phyloP scores from a whole-genome alignment of 345 rosid species.

The Lagerstroemia speciosa region DNA sequence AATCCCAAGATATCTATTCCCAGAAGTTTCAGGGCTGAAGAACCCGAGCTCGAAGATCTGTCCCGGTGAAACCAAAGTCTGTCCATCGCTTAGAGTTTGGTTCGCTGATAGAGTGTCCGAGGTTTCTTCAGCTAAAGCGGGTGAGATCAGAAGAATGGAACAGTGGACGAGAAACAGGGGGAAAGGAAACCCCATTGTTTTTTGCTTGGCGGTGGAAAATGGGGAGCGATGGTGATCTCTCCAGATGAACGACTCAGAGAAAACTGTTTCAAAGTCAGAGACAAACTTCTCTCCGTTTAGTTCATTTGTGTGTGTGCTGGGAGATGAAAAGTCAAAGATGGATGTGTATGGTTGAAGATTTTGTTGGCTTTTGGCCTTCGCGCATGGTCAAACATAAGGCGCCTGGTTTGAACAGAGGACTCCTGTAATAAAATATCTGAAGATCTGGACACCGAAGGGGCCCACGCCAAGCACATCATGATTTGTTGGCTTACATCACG shows the following conservation, averaged over 20 bases:
- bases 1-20: conserved; percentile 14
- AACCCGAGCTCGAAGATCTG: conserved; percentile 19
- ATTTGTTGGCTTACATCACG: too few species aligned
- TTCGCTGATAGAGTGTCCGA: conserved; percentile 6
- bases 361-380: not conserved
- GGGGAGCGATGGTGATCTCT: not conserved
- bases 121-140: not conserved
- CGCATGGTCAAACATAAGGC: not conserved
- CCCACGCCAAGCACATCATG: too few species aligned
- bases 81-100: conserved; percentile 13
- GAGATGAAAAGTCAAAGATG: conserved; percentile 1
- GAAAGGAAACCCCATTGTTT: conserved; percentile 1
- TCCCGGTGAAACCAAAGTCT: conserved; percentile 14
- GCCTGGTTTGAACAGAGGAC: not conserved
- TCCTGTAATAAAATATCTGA: not conserved
- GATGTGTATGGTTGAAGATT: not conserved
- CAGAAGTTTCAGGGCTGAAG: conserved; percentile 10
- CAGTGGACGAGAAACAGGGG: not conserved
- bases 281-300: not conserved
- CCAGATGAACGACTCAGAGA: not conserved
- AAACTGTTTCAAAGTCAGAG: too few species aligned
- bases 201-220: not conserved
- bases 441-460: too few species aligned
- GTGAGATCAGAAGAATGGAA: not conserved
- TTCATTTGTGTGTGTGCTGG: not conserved